These are phyloP conservation scores for Albizia julibrissin DNA, from an alignment of 306 rosid genomes.

Conservation along the genomic window DNA sequence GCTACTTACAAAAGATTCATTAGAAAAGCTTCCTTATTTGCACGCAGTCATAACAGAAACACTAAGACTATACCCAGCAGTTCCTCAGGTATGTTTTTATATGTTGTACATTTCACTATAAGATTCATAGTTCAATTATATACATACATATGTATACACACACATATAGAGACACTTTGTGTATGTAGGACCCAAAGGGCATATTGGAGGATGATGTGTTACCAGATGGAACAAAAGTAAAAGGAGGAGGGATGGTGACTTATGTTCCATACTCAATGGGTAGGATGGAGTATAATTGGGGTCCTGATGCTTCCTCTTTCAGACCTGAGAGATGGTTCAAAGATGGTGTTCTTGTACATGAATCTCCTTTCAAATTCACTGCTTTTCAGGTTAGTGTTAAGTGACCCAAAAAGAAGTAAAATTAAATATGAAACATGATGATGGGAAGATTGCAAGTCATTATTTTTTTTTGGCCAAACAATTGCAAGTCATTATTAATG, in stretches of 20 bases:
- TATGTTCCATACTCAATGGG: slow-evolving; percentile 98
- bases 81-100: slow-evolving; percentile 71
- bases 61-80: slow-evolving; percentile 87
- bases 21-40: slow-evolving; percentile 65
- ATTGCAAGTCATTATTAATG: too few relatives aligned
- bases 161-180: too few relatives aligned
- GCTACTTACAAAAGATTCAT: slow-evolving; percentile 68
- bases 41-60: slow-evolving; percentile 95
- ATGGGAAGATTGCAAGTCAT: too few relatives aligned
- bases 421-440: too few relatives aligned
- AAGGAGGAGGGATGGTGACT: slow-evolving; percentile 97
- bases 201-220: slow-evolving; percentile 80
- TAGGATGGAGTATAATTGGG: slow-evolving; percentile 95
- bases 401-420: neutral
- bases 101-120: too few relatives aligned
- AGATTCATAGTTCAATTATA: neutral
- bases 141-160: neutral
- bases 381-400: slow-evolving; percentile 70
- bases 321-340: slow-evolving; percentile 87
- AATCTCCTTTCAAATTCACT: slow-evolving; percentile 90
- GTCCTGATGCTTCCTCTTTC: slow-evolving; percentile 76
- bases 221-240: slow-evolving; percentile 89
- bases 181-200: slow-evolving; percentile 85
- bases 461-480: too few relatives aligned
- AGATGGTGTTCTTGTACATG: slow-evolving; percentile 64